These are phyloP conservation scores for Aspergillus sp. DNA, from an alignment of 2,329 filamentous ascomycete genomes.

Conservation along the genomic window DNA sequence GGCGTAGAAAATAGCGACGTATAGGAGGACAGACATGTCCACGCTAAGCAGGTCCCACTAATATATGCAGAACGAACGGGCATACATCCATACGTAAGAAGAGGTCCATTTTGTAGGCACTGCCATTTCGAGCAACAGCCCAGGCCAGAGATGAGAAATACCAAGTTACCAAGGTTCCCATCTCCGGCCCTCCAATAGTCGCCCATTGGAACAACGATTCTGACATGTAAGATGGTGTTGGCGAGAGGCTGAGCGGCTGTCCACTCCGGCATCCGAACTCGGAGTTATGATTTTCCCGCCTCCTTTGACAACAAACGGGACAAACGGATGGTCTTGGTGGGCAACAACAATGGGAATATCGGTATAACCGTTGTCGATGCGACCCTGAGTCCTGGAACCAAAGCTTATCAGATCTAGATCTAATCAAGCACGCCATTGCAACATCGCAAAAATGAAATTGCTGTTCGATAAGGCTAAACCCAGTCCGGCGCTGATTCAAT, in stretches of 20 bases:
- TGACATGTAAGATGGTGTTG: not conserved
- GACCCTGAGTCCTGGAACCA: too few species aligned
- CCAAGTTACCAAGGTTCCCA: slow-evolving; percentile 1
- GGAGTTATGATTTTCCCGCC: slow-evolving; percentile 1
- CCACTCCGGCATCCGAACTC: not conserved
- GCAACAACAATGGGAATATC: too few species aligned
- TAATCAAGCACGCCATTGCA: not conserved
- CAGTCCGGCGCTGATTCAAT: not conserved
- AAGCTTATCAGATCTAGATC: not conserved
- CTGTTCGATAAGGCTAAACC: not conserved
- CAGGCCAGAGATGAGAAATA: not conserved
- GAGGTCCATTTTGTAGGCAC: slow-evolving; percentile 4
- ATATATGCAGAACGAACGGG: not conserved
- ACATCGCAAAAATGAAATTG: not conserved
- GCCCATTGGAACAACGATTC: not conserved
- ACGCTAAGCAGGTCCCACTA: not conserved
- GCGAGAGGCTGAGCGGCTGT: not conserved
- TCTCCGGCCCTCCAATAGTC: not conserved
- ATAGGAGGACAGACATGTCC: not conserved
- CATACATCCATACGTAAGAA: slow-evolving; percentile 1
- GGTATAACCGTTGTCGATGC: too few species aligned
- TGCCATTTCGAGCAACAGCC: not conserved
- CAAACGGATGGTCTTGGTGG: too few species aligned
- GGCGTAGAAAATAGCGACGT: not conserved
- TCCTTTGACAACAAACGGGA: not conserved